Evolutionary conservation across 108 stramenopile genomes (phyloP), one percentile per base, ranked within the genome.

Genomic region (Parietichytrium sp.): DNA sequence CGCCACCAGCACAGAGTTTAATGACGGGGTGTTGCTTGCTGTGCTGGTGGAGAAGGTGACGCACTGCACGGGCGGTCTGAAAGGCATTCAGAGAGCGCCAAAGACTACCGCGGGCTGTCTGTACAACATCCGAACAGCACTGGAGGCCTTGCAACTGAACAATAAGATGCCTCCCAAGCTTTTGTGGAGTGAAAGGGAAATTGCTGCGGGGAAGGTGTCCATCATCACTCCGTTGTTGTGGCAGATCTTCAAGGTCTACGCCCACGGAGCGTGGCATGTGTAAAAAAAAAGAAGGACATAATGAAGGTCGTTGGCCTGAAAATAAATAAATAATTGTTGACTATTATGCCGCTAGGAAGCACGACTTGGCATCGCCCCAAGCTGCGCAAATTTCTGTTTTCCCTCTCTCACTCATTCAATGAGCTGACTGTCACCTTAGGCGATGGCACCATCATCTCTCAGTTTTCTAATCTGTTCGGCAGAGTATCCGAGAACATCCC

Each of bases 1-100:
- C 6, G 61, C 38, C 10, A 12, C n/a, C 10, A 72, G 36, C 25
- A 33, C 25, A 7, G 42, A 33, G 10, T 2, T 72, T 10, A 25
- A 25, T 27, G 61, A 72, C 20, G 61, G 61, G 6, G 45, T 42
- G 10, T 33, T 72, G 33, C 42, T 72, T 23, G 33, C 38, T 6
- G 20, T n/a, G 23, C n/a, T 72, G 61, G 61, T 72, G n/a, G 61
- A 72, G 20, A 72, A 72, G 3, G 38, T 72, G 42, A 25, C 18
- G 20, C 61, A n/a, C 38, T n/a, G 36, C 33, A 33, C 38, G 20
- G 61, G 61, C 20, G 61, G 61, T 20, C 6, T 72, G 1, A 23
- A 23, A 3, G 61, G 61, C 20, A 45, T 72, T 38, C 61, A 72
- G 61, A 33, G 45, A n/a, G 20, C 20, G 38, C 61, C 61, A 45